phyloP scores from a whole-genome alignment of 2,329 filamentous ascomycete genomes.

The Alternaria triticimaculans region DNA sequence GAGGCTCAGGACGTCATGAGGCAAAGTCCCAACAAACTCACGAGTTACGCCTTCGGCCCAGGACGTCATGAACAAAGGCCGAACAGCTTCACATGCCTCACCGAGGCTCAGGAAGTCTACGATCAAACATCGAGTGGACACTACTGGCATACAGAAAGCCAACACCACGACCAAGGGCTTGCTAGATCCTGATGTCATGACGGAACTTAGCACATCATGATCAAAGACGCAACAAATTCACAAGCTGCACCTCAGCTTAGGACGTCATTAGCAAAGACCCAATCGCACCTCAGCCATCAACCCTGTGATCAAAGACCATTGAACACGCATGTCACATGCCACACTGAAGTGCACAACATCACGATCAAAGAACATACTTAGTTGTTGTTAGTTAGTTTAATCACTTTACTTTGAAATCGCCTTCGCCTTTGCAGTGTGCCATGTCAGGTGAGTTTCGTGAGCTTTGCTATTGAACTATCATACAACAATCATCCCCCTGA shows the following conservation, averaged over 20 bases:
- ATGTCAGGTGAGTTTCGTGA: no score
- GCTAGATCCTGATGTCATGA: no score
- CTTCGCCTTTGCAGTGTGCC: no score
- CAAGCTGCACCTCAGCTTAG: background rate
- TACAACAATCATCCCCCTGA: slow-evolving; percentile 2
- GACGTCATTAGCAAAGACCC: background rate
- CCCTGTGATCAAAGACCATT: no score
- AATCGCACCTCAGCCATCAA: no score
- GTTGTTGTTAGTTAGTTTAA: no score
- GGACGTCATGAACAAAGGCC: background rate
- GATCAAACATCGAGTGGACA: background rate
- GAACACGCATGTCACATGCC: no score
- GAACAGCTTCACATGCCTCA: background rate
- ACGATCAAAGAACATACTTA: no score
- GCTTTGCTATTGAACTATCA: no score
- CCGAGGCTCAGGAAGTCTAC: background rate
- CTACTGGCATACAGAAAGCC: background rate
- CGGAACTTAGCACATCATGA: background rate
- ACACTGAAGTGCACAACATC: no score
- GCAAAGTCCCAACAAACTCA: background rate
- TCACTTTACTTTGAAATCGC: no score
- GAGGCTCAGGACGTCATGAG: background rate
- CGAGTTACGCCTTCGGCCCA: background rate
- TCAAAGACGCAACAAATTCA: background rate
- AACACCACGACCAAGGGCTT: background rate